Percentiles rank a stretch among this genome's conserved stretches.
phyloP scores from a whole-genome alignment of 2,329 filamentous ascomycete genomes.

The Talaromyces atroroseus region DNA sequence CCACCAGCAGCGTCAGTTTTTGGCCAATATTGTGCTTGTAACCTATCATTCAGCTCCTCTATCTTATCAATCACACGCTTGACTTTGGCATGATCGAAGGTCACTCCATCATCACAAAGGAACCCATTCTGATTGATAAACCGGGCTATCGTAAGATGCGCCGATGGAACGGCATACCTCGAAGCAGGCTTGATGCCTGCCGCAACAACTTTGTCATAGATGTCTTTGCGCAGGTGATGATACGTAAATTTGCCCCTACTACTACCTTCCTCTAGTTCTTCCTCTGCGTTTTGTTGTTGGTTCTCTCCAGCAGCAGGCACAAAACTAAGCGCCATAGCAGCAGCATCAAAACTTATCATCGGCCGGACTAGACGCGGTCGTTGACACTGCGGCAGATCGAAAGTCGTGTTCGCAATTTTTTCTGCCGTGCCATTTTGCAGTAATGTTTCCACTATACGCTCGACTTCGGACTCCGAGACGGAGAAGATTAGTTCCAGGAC shows the following conservation, averaged over 20 bases:
- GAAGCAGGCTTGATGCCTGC: conserved; percentile 67
- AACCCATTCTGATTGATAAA: conserved; percentile 66
- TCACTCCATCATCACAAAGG: conserved; percentile 19
- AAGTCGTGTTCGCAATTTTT: conserved; percentile 61
- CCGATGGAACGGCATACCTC: conserved; percentile 81
- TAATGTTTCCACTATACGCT: conserved; percentile 55
- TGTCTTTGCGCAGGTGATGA: conserved; percentile 78
- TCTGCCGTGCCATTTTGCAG: conserved; percentile 47
- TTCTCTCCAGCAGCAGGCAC: conserved; percentile 68
- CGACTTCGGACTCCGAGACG: conserved; percentile 64
- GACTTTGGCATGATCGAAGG: conserved; percentile 49
- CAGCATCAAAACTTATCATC: conserved; percentile 74
- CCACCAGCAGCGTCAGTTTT: conserved; percentile 27
- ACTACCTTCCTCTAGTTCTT: conserved; percentile 21
- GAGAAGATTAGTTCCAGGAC: conserved; percentile 80
- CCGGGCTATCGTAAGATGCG: conserved; percentile 80
- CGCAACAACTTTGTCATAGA: conserved; percentile 58
- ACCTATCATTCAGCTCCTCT: conserved; percentile 70
- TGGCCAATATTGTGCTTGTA: conserved; percentile 67
- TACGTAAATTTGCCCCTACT: conserved; percentile 66
- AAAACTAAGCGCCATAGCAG: conserved; percentile 81
- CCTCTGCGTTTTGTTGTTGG: conserved; percentile 31
- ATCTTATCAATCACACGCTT: conserved; percentile 62
- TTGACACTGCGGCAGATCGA: conserved; percentile 48
- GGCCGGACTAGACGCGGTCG: conserved; percentile 74